phyloP scores from a whole-genome alignment of 768 basidiomycete genomes.

The Russula dissimulans region DNA sequence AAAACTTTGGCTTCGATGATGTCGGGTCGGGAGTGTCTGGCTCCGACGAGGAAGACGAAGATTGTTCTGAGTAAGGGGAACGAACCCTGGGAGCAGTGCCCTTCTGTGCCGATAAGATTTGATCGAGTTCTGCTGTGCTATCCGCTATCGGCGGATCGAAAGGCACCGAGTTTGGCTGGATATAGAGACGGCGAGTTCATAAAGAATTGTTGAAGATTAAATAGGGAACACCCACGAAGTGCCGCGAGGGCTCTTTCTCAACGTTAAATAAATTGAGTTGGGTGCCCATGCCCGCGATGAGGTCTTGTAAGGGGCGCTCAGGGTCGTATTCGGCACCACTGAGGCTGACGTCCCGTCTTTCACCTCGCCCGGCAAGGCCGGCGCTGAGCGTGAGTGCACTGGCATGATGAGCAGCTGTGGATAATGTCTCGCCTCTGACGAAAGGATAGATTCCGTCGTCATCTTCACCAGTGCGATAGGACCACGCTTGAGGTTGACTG shows the following conservation, averaged over 20 bases:
- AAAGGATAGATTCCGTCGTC: slow-evolving; percentile 63
- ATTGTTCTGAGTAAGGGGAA: slow-evolving; percentile 39
- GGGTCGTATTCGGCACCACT: slow-evolving; percentile 83
- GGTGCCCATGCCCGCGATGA: slow-evolving; percentile 53
- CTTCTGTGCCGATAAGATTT: slow-evolving; percentile 48
- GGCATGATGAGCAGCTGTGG: slow-evolving; percentile 84
- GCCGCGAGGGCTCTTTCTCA: slow-evolving; percentile 43
- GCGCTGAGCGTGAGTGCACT: slow-evolving; percentile 80
- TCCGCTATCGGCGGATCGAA: slow-evolving; percentile 54
- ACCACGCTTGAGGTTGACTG: slow-evolving; percentile 30
- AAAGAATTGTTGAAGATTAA: background rate
- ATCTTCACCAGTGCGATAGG: slow-evolving; percentile 39
- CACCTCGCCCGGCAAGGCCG: slow-evolving; percentile 54
- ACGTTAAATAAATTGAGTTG: slow-evolving; percentile 49
- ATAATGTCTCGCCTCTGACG: slow-evolving; percentile 54
- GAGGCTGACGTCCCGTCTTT: slow-evolving; percentile 46
- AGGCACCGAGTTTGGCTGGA: slow-evolving; percentile 26
- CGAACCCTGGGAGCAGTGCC: slow-evolving; percentile 33
- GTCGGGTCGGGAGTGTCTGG: slow-evolving; percentile 34
- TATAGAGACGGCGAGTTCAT: slow-evolving; percentile 3
- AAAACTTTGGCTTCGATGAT: slow-evolving; percentile 48
- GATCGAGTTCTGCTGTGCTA: slow-evolving; percentile 52
- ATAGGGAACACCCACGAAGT: slow-evolving; percentile 31
- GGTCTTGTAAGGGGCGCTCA: slow-evolving; percentile 64
- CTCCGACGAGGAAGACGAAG: slow-evolving; percentile 38